Base-by-base conservation (phyloP, 306 rosid genomes). In the Ormosia semicastrata region DNA sequence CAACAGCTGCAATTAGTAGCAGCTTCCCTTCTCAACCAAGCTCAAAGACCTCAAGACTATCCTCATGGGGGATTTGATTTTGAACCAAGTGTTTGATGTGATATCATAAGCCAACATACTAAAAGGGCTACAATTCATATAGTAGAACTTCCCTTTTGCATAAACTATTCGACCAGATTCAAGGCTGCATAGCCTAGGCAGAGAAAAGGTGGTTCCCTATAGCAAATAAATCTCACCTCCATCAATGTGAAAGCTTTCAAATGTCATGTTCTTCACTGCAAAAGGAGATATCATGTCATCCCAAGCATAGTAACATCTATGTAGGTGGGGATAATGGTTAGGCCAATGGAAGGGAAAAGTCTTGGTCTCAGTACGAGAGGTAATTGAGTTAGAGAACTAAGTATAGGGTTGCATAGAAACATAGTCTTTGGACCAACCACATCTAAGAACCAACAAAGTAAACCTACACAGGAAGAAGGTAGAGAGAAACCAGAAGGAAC, bases 221-320 rank as follows among this genome's bases (percentile, higher is more conserved):
- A 93, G 47, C 17, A 97, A 96, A 49, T 88, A 96, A 71, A 88
- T 89, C 37, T 98, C 99, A 9, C 97, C 85, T 9, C 84, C 90
- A 56, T 96, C 99, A 1, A 96, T 88, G 53, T 96, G 98, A 46
- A 96, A 93, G 83, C 86, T 91, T 67, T 96, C 98, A 1, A 97
- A 92, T 0, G 94, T 92, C 3, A 96, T 52, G 80, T 92, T 96
- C 66, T 93, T 96, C 0, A 96, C 99, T 1, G 98, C 99, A 52
- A 87, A 93, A 0, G 98, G 99, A 6, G 99, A 93, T 17, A 93
- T 96, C 92, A 96, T 82, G 85, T 96, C 99, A 60, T 96, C 99
- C 0, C 99, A 98, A 0, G 97, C 97, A 92, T 82, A 0, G 93
- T 90, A 1, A 92, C 91, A 71, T 92, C 96, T 0, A 96, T 86